Base-by-base conservation (phyloP, 2,329 filamentous ascomycete species). In the Zalaria sp. region DNA sequence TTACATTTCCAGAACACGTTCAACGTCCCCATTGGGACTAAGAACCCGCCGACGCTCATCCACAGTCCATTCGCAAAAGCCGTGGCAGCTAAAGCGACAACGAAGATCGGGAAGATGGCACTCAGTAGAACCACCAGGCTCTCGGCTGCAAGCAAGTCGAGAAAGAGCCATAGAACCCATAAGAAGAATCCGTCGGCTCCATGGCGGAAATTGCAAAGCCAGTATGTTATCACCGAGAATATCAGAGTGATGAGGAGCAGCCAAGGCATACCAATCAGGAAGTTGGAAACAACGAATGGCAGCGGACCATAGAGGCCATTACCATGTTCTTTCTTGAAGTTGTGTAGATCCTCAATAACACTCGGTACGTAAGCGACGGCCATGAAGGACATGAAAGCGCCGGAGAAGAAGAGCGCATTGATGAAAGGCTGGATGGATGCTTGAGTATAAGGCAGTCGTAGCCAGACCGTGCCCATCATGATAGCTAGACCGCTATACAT, bases 1-100 rank as follows among this genome's bases (percentile, higher is more conserved):
- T 18, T 18, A 18, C 18, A 18, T 18, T 18, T 18, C 77, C 82
- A 93, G 50, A 93, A 93, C 1, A 73, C 74, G 56, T 93, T 93
- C 28, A 91, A 67, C 1, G 78, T 72, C 1, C 65, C 72, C 3
- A 77, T 76, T 2, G 75, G 71, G 1, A 91, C 83, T 57, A 91
- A 71, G 62, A 93, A 93, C 0, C 85, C 85, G 39, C 78, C 75
- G 1, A 88, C 82, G 34, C 73, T 77, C 84, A 91, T 91, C 84
- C 84, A 93, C 4, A 93, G 66, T 0, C 84, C 84, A 59, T 93
- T 93, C 9, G 81, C 80, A 53, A 93, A 91, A 0, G 85, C 84
- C 0, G 81, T 81, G 2, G 85, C 66, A 0, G 85, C 83, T 0
- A 93, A 73, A 0, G 82, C 68, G 36, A 88, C 72, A 35, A 91